Evolutionary conservation across 768 basidiomycete species (phyloP), one percentile per base, ranked within the genome.

Genomic region (Tulasnella sp.): DNA sequence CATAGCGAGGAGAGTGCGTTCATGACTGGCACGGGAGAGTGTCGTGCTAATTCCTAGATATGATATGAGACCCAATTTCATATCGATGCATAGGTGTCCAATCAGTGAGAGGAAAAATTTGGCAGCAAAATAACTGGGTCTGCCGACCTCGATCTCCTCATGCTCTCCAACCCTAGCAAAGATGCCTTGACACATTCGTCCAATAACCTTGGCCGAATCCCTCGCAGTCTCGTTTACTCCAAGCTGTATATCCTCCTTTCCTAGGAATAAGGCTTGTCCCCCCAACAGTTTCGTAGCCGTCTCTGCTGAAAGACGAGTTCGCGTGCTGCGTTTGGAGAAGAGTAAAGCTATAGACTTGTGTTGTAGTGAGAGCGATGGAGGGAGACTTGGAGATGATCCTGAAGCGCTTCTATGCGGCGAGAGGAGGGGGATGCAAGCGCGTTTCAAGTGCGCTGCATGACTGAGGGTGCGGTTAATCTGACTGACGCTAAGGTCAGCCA

Each of bases 91-190:
- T 5, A 38, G 9, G 4, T 24, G 13, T 26, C 13, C 19, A 4
- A 49, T 51, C 45, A 10, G 34, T 13, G 45, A 49, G 19, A 48
- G 19, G 19, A 59, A 48, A 27, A 59, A n/a, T 15, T 7, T 15
- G 5, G 5, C 27, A 43, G 44, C 55, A 53, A 38, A 56, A 54
- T 15, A 2, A 70, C 79, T 5, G 15, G 7, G 15, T 38, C 15
- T 15, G 5, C 7, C 45, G 56, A 89, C 93, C 80, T 95, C 94
- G 51, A 98, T 85, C 70, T 99, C 96, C 1, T 78, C 76, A 71
- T 99, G 96, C 27, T 80, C 86, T 3, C 91, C 92, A 3, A 99
- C 94, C 48, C 96, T 85, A 24, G 96, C 95, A 74, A 98, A 95
- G 58, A 98, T 89, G 13, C 94, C 96, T 71, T 97, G 85, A 60